Evolutionary conservation across 1,284 basidiomycete species (phyloP).

Genomic region (Ceratobasidium sp.): DNA sequence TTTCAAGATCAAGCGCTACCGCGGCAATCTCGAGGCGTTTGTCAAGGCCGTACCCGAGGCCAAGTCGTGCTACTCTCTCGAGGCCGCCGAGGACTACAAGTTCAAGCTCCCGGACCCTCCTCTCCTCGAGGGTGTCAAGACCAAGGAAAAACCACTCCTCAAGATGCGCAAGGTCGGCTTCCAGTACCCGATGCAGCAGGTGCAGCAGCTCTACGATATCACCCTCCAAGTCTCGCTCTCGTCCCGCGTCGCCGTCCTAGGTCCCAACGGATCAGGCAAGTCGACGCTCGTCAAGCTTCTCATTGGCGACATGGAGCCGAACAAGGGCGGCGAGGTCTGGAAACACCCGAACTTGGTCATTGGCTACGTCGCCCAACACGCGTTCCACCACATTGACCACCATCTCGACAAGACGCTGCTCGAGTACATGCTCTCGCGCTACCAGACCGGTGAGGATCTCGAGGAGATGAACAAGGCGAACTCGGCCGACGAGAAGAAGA

Average conservation of each 20-base stretch:
- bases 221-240: constrained; percentile 96
- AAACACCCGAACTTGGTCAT: constrained; percentile 99
- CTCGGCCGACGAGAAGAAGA: constrained; percentile 90
- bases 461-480: constrained; percentile 95
- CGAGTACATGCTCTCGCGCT: constrained; percentile 99
- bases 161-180: constrained; percentile 99
- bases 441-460: constrained; percentile 98
- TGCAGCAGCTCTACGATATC: constrained; percentile 95
- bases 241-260: constrained; percentile 96
- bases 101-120: constrained; percentile 97
- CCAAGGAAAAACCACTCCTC: constrained; percentile 96
- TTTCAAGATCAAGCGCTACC: constrained; percentile 98
- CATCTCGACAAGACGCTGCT: constrained; percentile 98
- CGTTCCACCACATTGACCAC: constrained; percentile 98
- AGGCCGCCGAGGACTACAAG: constrained; percentile 94
- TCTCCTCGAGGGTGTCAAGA: constrained; percentile 99
- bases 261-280: constrained; percentile 98
- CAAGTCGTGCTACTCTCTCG: constrained; percentile 96
- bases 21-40: constrained; percentile 97
- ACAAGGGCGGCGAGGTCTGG: constrained; percentile 97
- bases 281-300: constrained; percentile 99
- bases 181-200: constrained; percentile 89
- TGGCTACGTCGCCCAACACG: constrained; percentile 98
- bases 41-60: constrained; percentile 96
- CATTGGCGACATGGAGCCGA: constrained; percentile 97